Base-by-base conservation (phyloP, 805 yeast species). In the Barnettozyma californica region DNA sequence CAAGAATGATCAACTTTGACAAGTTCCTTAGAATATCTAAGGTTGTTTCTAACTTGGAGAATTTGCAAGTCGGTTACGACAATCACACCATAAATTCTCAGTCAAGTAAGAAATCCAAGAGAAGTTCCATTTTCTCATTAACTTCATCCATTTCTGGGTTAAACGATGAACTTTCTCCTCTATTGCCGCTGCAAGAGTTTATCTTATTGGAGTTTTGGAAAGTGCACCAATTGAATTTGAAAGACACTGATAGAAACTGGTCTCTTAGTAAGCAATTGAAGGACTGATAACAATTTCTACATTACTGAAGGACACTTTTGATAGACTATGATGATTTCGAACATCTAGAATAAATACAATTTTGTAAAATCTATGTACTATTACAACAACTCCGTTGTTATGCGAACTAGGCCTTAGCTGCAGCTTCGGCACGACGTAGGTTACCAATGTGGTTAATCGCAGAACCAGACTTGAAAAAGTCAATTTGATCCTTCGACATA, bases 391-490 rank as follows among this genome's bases (percentile, higher is more conserved):
- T 29, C 33, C 14, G 33, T 13, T 29, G 33, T 3, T 29, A 29
- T 29, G 33, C 7, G 33, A 29, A 13, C 27, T 45, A 39, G 25
- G 26, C 35, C 29, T 31, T 23, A 41, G 51, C 44, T 33, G 56
- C 57, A 44, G 60, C 59, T 43, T 59, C 61, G 25, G 64, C 62
- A 62, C 70, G 70, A 53, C 71, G 69, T 65, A 70, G 67, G 58
- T 80, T 76, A 57, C 95, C 92, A 64, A 94, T 94, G 70, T 80
- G 81, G 69, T 94, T 94, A 64, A 94, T 90, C 29, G 99, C 99
- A 47, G 96, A 87, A 46, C 99, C 99, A 35, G 97, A 97, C 68
- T 83, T 90, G 81, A 94, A 94, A 72, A 92, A 94, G 55, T 87
- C 95, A 47, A 94, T 75, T 75, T 94, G 99, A 69, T 94, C 99